phyloP scores from a whole-genome alignment of 371 early-diverging fungal species.

The Encephalitozoon hellem region DNA sequence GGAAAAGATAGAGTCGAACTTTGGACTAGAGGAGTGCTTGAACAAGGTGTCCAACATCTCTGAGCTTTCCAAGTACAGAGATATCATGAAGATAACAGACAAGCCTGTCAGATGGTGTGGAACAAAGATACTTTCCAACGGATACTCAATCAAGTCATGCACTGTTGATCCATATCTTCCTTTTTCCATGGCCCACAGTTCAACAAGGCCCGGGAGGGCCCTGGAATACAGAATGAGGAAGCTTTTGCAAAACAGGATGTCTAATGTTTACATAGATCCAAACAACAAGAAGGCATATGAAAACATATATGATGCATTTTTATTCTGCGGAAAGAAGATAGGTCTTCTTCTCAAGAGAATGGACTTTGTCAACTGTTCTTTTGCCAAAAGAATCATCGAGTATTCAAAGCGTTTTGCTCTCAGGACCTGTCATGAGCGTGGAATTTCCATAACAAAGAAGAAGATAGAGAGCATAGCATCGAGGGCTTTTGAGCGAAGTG shows the following conservation, averaged over 20 bases:
- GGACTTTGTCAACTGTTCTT: constrained; percentile 43
- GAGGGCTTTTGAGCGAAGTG: constrained; percentile 20
- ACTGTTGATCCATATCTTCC: constrained; percentile 4
- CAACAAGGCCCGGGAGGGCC: constrained; percentile 4
- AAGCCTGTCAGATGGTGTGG: constrained; percentile 41
- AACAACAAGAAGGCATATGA: constrained; percentile 41
- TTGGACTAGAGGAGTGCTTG: constrained; percentile 16
- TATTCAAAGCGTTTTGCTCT: neutral
- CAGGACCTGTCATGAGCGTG: neutral
- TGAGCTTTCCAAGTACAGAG: neutral
- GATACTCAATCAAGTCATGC: constrained; percentile 6
- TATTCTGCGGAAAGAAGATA: constrained; percentile 14
- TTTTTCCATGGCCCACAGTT: constrained; percentile 5
- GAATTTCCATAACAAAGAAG: constrained; percentile 1
- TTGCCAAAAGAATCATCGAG: constrained; percentile 16
- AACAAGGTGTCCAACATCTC: neutral
- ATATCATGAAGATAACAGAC: neutral
- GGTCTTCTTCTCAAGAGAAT: constrained; percentile 28
- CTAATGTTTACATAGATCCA: constrained; percentile 18
- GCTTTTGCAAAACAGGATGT: constrained; percentile 3
- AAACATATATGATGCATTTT: constrained; percentile 47
- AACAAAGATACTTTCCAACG: constrained; percentile 27
- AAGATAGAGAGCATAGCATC: constrained; percentile 29
- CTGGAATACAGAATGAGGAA: constrained; percentile 25
- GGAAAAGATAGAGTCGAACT: constrained; percentile 47